Base-by-base conservation (phyloP, 108 stramenopile genomes). In the Cyclotella atomus region DNA sequence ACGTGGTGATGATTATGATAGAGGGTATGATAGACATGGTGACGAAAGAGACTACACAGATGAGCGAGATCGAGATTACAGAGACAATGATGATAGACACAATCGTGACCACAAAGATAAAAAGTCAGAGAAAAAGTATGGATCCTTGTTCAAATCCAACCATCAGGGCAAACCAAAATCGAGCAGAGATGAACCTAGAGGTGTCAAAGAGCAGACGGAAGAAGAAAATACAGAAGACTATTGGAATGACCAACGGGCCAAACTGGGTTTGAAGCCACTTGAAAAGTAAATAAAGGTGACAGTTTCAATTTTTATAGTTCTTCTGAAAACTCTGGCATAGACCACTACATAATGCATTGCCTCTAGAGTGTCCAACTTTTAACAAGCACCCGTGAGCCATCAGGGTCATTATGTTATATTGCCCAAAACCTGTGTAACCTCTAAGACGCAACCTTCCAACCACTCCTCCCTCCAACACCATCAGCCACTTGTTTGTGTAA, bases 231-330 rank as follows among this genome's bases (percentile, higher is more conserved):
- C 44, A 10, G 88, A 84, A 5, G 91, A 93, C 63, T 93, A 87
- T 63, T 95, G 95, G 95, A 91, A 95, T 65, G 84, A 85, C 44
- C 70, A 93, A 79, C 78, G 95, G 23, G 87, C 86, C 17, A 90
- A 86, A 49, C 69, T 95, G 15, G 95, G 95, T 25, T 60, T 95
- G 75, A 87, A 87, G 69, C 88, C 89, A 30, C 82, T 94, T 12
- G 83, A 83, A 68, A 65, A 85, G 23, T 65, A 45, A 65, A 2
- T 43, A 30, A 27, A 57, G 4, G 5, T 17, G 16, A 17, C 5
- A 5, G n/a, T 50, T 50, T 21, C n/a, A 8, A 50, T 50, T n/a
- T n/a, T n/a, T n/a, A n/a, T n/a, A n/a, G n/a, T n/a, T n/a, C n/a
- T n/a, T n/a, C n/a, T n/a, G n/a, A n/a, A n/a, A n/a, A n/a, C n/a